Conservation (phyloP, 768 basidiomycete genomes). For the Phanerochaete carnosa region DNA sequence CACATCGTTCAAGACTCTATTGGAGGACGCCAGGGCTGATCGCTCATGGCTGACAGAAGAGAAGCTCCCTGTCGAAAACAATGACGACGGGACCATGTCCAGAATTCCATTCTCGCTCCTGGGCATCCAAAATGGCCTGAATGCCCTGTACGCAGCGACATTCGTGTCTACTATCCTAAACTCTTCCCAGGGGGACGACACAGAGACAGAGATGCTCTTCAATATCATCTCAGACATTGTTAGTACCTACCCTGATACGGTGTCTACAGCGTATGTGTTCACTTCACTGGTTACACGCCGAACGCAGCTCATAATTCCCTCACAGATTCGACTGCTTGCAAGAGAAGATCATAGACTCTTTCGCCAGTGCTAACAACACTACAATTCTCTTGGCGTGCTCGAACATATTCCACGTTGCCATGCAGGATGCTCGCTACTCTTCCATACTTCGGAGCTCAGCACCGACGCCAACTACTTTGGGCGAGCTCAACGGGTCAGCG, state of each 20-base stretch:
- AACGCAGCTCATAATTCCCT: constrained; percentile 11
- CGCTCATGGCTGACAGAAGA: constrained; percentile 42
- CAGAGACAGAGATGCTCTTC: constrained; percentile 80
- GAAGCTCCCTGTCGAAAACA: constrained; percentile 34
- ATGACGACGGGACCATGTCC: constrained; percentile 41
- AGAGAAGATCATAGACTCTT: constrained; percentile 70
- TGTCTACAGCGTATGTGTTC: constrained; percentile 65
- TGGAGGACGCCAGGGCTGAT: constrained; percentile 61
- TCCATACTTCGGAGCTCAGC: constrained; percentile 48
- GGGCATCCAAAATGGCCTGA: constrained; percentile 56
- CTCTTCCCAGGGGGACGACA: constrained; percentile 75
- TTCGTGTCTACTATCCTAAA: constrained; percentile 73
- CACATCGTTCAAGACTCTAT: constrained; percentile 52
- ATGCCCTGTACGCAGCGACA: constrained; percentile 70
- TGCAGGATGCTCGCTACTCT: constrained; percentile 49
- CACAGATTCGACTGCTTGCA: constrained; percentile 72
- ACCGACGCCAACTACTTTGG: constrained; percentile 62
- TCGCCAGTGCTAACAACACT: constrained; percentile 69
- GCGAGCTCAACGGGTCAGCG: constrained; percentile 45
- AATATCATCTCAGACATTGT: constrained; percentile 71
- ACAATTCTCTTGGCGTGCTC: constrained; percentile 68
- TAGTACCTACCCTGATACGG: constrained; percentile 62
- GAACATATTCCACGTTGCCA: constrained; percentile 69
- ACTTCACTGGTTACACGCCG: neutral
- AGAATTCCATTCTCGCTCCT: constrained; percentile 55